phyloP scores from a whole-genome alignment of 768 basidiomycete species.

The Amanita rubescens region DNA sequence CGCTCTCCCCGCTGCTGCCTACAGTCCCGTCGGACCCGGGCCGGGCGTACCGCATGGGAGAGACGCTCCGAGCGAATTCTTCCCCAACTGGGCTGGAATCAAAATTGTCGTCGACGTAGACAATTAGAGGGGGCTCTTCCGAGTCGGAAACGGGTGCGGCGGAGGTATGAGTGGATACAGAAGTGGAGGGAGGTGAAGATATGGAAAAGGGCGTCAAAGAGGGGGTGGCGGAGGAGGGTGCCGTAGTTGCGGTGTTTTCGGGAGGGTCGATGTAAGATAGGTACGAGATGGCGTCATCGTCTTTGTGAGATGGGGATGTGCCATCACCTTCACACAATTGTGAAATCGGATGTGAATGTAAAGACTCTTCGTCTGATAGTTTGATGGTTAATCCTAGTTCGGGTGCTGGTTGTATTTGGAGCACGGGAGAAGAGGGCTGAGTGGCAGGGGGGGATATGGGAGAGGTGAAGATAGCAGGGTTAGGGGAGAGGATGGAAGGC shows the following conservation, averaged over 20 bases:
- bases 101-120: slow-evolving; percentile 8
- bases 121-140: neutral
- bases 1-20: neutral
- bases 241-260: too few relatives aligned
- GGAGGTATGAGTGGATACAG: neutral
- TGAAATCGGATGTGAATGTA: slow-evolving; percentile 1
- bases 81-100: neutral
- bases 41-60: slow-evolving; percentile 18
- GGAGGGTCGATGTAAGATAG: slow-evolving; percentile 7
- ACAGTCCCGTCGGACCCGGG: slow-evolving; percentile 11
- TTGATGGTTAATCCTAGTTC: too few relatives aligned
- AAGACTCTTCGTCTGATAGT: neutral
- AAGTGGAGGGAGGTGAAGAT: too few relatives aligned
- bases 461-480: neutral
- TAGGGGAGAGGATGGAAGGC: too few relatives aligned
- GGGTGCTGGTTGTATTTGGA: too few relatives aligned
- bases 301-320: too few relatives aligned
- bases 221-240: too few relatives aligned
- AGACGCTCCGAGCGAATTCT: slow-evolving; percentile 11
- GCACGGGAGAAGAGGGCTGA: neutral
- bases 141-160: neutral
- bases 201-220: too few relatives aligned
- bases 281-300: slow-evolving; percentile 2
- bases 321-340: neutral
- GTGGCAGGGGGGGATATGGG: neutral